phyloP scores from a whole-genome alignment of 257 asterid species.

The Agastache rugosa region DNA sequence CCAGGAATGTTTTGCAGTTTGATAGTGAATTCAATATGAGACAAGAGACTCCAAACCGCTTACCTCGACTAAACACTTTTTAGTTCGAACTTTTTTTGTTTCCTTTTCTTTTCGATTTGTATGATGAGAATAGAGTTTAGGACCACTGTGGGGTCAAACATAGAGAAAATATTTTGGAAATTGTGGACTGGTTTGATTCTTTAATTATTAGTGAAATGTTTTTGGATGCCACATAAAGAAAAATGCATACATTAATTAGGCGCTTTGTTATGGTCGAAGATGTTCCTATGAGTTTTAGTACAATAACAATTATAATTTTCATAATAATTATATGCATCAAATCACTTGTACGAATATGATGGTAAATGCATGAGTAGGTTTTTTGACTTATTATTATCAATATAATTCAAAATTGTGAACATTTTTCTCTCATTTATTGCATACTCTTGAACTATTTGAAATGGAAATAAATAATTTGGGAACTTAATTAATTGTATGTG shows the following conservation, averaged over 20 bases:
- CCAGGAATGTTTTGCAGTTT: no score
- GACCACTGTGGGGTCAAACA: background rate
- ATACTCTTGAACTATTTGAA: background rate
- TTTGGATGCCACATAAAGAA: no score
- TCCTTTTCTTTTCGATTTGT: no score
- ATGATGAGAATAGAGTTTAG: no score
- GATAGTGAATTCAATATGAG: no score
- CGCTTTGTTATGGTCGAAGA: background rate
- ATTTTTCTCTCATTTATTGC: constrained; percentile 7
- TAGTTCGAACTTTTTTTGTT: no score
- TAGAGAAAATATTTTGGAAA: background rate
- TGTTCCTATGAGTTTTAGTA: background rate
- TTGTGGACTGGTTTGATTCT: background rate
- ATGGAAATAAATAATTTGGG: background rate
- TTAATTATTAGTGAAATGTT: background rate
- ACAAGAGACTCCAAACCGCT: no score
- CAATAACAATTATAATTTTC: background rate
- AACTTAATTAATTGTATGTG: background rate
- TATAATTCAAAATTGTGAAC: background rate
- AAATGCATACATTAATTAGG: no score
- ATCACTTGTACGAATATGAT: background rate
- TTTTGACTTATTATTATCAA: background rate
- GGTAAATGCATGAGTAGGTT: background rate
- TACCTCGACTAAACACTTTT: no score
- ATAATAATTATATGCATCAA: background rate